Evolutionary conservation across 257 asterid genomes (phyloP), one percentile per base, ranked within the genome.

Genomic region (Gynochthodes officinalis): DNA sequence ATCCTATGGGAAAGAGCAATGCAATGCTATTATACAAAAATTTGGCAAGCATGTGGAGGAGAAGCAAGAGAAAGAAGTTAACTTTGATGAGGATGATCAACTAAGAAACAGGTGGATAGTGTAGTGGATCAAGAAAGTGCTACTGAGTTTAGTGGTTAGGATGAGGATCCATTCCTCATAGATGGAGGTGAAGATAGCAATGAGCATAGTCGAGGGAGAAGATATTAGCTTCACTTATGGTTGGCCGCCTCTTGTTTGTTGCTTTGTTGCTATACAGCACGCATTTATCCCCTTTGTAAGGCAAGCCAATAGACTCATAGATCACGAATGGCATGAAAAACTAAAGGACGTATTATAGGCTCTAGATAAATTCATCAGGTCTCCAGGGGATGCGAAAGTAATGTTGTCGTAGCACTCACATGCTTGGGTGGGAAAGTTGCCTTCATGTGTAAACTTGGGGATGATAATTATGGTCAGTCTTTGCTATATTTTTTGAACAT

Each of bases 181-280:
- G 61, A 76, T 60, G 27, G 37, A 43, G 91, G 84, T 68, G 92
- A 81, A 5, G 86, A 84, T 21, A 77, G 70, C 49, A 90, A 83
- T 43, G 82, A 80, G 63, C 35, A 44, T 83, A 67, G 96, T 88
- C 13, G 90, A 81, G 30, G 97, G 88, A 70, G 99, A 94, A 75
- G 97, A 91, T 76, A 91, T 90, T 77, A 94, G 98, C 86, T 83
- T 42, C 59, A 91, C 96, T 0, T 90, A 94, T 39, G 95, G 95
- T 37, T 91, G 96, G 99, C 98, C 98, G n/a, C 97, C 99, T 43
- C 89, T 94, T 28, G 96, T 94, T 74, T 94, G 99, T 75, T 91
- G 97, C 77, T 91, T 94, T 67, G 99, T 97, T 39, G 95, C 95
- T 40, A 92, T 88, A 11, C 96, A 91, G 21, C 86, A 89, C 78